phyloP scores from a whole-genome alignment of 495 filamentous ascomycete species.

The Apodospora peruviana region DNA sequence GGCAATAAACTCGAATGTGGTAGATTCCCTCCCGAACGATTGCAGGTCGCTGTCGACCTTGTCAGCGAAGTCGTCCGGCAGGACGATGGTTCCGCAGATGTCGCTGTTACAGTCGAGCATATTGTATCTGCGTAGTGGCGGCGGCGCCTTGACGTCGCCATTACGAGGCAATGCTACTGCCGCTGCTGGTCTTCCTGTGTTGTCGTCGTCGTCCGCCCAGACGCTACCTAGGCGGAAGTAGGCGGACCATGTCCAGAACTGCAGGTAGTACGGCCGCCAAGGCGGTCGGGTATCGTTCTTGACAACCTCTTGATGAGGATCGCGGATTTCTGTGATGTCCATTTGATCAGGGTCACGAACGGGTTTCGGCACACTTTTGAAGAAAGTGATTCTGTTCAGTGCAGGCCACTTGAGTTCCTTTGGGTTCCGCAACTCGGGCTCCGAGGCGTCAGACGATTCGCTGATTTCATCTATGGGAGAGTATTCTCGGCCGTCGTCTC shows the following conservation, averaged over 20 bases:
- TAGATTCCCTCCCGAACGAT: background rate
- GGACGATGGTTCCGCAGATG: slow-evolving; percentile 3
- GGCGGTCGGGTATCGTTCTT: background rate
- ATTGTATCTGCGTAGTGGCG: background rate
- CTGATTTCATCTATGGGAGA: too few species aligned
- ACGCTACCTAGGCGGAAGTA: background rate
- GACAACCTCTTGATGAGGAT: background rate
- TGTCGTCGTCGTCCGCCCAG: background rate
- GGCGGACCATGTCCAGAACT: slow-evolving; percentile 6
- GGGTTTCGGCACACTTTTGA: background rate
- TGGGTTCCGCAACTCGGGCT: too few species aligned
- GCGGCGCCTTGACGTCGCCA: too few species aligned
- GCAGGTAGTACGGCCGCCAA: background rate
- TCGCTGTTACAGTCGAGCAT: slow-evolving; percentile 2
- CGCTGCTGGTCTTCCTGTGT: background rate
- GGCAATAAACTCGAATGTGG: slow-evolving; percentile 21
- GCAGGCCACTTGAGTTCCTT: background rate
- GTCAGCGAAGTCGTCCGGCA: background rate
- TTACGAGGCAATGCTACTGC: too few species aligned
- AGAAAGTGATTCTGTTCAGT: background rate
- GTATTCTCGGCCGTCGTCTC: background rate
- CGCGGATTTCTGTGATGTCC: background rate
- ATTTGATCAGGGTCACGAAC: background rate
- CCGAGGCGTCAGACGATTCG: too few species aligned
- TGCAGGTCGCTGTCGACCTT: background rate